These are phyloP conservation scores for Adansonia rubrostipa DNA, from an alignment of 441 rosid species.

Conservation along the genomic window DNA sequence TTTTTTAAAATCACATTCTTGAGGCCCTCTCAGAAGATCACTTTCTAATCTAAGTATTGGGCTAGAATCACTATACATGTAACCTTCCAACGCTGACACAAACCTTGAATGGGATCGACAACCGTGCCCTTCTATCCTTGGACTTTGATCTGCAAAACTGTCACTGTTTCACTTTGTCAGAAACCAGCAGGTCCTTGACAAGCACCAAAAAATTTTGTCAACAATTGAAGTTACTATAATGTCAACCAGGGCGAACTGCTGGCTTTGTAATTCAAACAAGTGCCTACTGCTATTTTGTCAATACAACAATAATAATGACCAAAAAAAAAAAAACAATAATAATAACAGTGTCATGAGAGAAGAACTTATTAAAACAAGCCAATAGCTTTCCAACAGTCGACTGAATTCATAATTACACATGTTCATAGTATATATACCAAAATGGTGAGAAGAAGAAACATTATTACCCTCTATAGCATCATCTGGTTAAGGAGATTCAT, in stretches of 20 bases:
- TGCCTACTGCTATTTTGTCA: no score
- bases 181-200: neutral
- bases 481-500: conserved; percentile 18
- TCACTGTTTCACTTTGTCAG: conserved; percentile 4
- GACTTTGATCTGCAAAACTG: conserved; percentile 40
- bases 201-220: neutral
- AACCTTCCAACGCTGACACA: conserved; percentile 27
- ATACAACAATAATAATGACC: no score
- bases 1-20: conserved; percentile 23
- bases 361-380: neutral
- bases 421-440: neutral
- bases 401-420: neutral
- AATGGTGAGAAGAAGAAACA: conserved; percentile 3
- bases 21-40: conserved; percentile 30
- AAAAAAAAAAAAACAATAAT: neutral
- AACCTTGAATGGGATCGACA: conserved; percentile 21
- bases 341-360: neutral
- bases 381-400: neutral
- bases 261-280: no score
- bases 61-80: conserved; percentile 43
- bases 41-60: conserved; percentile 36
- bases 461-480: conserved; percentile 3
- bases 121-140: conserved; percentile 27
- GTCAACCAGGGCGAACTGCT: no score
- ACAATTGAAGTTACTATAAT: no score